These are phyloP conservation scores for Exophiala sp. DNA, from an alignment of 2,329 filamentous ascomycete genomes.

Conservation along the genomic window DNA sequence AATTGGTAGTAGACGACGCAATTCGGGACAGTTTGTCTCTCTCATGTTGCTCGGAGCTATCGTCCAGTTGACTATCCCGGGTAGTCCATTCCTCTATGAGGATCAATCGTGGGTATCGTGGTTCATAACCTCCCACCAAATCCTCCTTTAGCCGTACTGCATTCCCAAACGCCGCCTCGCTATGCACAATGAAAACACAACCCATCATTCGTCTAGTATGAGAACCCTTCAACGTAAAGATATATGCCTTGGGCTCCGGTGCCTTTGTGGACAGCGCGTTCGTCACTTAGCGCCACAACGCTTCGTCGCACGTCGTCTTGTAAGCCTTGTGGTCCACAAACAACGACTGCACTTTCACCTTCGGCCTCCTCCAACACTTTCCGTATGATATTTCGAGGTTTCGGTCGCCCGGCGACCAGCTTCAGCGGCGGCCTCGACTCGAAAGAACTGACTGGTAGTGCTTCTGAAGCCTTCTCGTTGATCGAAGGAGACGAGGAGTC, in stretches of 20 bases:
- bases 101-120: constrained; percentile 7
- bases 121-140: background rate
- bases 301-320: constrained; percentile 51
- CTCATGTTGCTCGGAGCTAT: too few relatives aligned
- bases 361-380: constrained; percentile 52
- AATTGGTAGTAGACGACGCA: too few relatives aligned
- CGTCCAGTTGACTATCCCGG: too few relatives aligned
- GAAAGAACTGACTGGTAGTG: constrained; percentile 4
- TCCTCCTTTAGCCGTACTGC: background rate
- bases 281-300: constrained; percentile 55
- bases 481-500: constrained; percentile 13
- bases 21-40: too few relatives aligned
- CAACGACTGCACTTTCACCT: constrained; percentile 58
- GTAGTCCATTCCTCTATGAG: background rate
- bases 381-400: constrained; percentile 48
- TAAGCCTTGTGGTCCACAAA: constrained; percentile 54
- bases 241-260: constrained; percentile 61
- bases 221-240: constrained; percentile 55
- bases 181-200: constrained; percentile 4
- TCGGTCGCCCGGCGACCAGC: constrained; percentile 49
- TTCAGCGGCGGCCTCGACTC: constrained; percentile 29
- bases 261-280: constrained; percentile 61
- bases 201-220: constrained; percentile 35
- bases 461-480: constrained; percentile 4
- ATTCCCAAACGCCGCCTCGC: constrained; percentile 14